Evolutionary conservation across 768 basidiomycete genomes (phyloP).

Genomic region (Hysterangium stoloniferum): DNA sequence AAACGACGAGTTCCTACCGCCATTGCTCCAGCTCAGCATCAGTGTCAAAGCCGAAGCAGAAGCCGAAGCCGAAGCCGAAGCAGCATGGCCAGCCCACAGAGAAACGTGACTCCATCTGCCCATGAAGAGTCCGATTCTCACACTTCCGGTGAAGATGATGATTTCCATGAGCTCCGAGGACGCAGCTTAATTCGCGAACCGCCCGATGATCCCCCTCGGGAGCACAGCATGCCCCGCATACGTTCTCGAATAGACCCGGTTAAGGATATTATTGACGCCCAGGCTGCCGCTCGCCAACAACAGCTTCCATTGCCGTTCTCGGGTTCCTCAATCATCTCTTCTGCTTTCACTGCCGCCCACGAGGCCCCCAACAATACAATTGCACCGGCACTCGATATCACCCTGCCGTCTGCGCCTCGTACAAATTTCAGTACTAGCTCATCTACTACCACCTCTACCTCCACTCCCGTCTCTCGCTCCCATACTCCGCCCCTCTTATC

Average conservation of each 20-base stretch:
- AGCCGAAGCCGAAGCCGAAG: neutral
- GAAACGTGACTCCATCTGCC: neutral
- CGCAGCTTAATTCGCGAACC: neutral
- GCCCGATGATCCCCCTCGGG: neutral
- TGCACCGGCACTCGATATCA: neutral
- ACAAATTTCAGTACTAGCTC: neutral
- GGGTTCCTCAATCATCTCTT: constrained; percentile 1
- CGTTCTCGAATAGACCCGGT: constrained; percentile 4
- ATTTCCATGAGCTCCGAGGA: neutral
- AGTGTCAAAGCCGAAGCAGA: constrained; percentile 20
- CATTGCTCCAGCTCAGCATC: constrained; percentile 21
- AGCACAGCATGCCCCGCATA: neutral
- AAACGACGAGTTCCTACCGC: constrained; percentile 24
- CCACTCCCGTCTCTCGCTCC: constrained; percentile 41
- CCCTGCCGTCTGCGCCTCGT: neutral
- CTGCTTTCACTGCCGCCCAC: neutral
- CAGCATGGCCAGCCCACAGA: neutral
- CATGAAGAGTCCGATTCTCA: neutral
- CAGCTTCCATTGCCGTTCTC: constrained; percentile 13
- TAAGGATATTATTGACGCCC: constrained; percentile 4
- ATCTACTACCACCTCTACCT: constrained; percentile 26
- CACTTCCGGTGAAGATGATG: neutral
- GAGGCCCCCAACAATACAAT: neutral
- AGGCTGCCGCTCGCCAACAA: constrained; percentile 15
- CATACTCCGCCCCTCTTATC: constrained; percentile 27